Percentiles rank a stretch among this genome's conserved stretches.
Evolutionary conservation across 2,329 filamentous ascomycete genomes (phyloP).

Genomic region (Hyphodiscus sp.): DNA sequence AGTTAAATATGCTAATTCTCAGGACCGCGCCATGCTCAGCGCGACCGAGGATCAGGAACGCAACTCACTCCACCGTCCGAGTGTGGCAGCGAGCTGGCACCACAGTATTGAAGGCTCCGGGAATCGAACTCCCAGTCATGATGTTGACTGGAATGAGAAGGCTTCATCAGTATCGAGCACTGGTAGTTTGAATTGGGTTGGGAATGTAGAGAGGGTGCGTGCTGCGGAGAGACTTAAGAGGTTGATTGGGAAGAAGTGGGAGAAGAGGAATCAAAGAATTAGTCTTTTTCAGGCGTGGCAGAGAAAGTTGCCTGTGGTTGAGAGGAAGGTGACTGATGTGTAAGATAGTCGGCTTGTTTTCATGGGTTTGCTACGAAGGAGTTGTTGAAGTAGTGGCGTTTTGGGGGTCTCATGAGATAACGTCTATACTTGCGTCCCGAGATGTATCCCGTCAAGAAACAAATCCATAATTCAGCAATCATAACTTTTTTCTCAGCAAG

Average conservation of each 20-base stretch:
- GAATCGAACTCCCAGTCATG: constrained; percentile 11
- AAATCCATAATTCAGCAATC: no score
- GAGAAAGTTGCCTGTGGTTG: constrained; percentile 10
- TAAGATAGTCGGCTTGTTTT: neutral
- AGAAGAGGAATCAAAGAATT: neutral
- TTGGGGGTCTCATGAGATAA: no score
- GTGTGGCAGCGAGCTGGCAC: neutral
- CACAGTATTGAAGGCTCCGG: constrained; percentile 21
- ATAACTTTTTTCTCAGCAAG: no score
- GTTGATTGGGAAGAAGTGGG: constrained; percentile 4
- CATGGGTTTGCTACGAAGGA: neutral
- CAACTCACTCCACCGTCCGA: neutral
- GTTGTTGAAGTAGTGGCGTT: neutral
- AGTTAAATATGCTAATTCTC: neutral
- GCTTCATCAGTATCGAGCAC: neutral
- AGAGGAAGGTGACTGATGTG: neutral
- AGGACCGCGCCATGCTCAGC: neutral
- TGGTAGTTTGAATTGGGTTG: neutral
- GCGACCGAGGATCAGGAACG: neutral
- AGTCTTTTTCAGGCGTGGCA: neutral
- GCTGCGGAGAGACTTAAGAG: constrained; percentile 9
- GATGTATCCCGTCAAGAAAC: no score
- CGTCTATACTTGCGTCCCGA: no score
- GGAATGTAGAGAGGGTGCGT: neutral
- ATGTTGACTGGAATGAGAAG: neutral